Evolutionary conservation across 2,329 filamentous ascomycete species (phyloP).

Genomic region (Ilyonectria destructans): DNA sequence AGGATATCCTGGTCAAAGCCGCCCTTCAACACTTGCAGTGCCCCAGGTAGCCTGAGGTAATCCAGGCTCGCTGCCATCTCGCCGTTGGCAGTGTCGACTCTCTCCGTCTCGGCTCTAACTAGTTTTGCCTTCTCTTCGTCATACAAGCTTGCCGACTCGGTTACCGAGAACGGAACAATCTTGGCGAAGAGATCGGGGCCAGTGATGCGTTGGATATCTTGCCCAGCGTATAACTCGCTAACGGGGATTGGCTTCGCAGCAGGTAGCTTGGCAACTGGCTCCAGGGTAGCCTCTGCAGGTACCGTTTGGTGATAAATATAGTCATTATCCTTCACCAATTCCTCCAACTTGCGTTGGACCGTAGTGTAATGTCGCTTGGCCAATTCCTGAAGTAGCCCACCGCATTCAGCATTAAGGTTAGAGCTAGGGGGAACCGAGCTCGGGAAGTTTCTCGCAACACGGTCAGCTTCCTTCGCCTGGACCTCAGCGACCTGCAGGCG

Average conservation of each 20-base stretch:
- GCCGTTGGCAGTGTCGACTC: slow-evolving; percentile 91
- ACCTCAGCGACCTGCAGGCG: slow-evolving; percentile 86
- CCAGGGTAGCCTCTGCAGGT: slow-evolving; percentile 86
- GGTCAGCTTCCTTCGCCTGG: slow-evolving; percentile 84
- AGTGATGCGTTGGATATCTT: slow-evolving; percentile 97
- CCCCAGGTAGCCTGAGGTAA: slow-evolving; percentile 91
- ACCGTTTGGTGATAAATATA: slow-evolving; percentile 98
- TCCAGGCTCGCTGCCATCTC: slow-evolving; percentile 97
- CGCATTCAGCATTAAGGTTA: slow-evolving; percentile 87
- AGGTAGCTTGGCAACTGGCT: slow-evolving; percentile 89
- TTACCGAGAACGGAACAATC: slow-evolving; percentile 96
- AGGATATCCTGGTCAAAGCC: slow-evolving; percentile 91
- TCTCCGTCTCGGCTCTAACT: slow-evolving; percentile 92
- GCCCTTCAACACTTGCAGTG: slow-evolving; percentile 92
- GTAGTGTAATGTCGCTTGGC: slow-evolving; percentile 86
- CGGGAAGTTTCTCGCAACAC: slow-evolving; percentile 85
- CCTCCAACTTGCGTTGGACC: slow-evolving; percentile 85
- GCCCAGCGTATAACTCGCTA: slow-evolving; percentile 95
- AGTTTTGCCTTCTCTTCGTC: slow-evolving; percentile 99
- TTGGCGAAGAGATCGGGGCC: slow-evolving; percentile 97
- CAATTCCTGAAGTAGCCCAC: slow-evolving; percentile 81
- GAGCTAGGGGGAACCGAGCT: slow-evolving; percentile 84
- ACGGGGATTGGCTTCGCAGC: slow-evolving; percentile 98
- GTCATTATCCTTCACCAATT: slow-evolving; percentile 92
- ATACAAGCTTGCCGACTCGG: slow-evolving; percentile 96